Evolutionary conservation across 2,329 filamentous ascomycete species (phyloP).

Genomic region (Dothistroma septosporum): DNA sequence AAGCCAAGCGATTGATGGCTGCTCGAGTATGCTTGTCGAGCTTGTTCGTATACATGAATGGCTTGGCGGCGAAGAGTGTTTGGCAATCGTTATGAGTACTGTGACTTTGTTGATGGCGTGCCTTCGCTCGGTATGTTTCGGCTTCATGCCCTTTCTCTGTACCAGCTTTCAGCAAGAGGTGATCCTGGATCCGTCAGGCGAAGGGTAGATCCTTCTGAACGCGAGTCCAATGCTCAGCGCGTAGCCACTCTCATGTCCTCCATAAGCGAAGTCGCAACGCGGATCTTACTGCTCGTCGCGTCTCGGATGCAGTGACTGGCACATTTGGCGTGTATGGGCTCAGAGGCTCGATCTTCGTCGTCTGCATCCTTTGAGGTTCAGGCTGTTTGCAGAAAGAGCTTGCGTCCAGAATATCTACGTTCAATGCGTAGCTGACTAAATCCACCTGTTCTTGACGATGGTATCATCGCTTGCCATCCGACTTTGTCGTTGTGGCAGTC

Average conservation of each 20-base stretch:
- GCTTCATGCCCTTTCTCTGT: no score
- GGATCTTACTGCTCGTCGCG: no score
- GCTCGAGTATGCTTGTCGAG: neutral
- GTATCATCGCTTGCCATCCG: no score
- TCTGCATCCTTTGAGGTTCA: neutral
- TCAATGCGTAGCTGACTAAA: neutral
- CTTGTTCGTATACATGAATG: neutral
- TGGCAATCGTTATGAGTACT: neutral
- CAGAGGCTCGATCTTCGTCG: neutral
- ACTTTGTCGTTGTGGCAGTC: no score
- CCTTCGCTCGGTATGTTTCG: neutral
- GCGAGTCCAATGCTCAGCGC: no score
- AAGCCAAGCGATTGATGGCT: neutral
- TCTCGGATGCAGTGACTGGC: no score
- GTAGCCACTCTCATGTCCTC: no score
- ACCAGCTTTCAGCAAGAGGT: no score
- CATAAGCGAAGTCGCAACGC: no score
- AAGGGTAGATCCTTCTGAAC: no score
- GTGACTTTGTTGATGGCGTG: neutral
- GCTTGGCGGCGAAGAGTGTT: neutral
- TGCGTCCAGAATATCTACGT: neutral
- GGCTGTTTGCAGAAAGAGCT: neutral
- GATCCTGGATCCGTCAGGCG: no score
- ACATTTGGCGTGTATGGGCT: no score
- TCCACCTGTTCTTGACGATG: neutral